These are phyloP conservation scores for Xerocomellus dryophilus DNA, from an alignment of 768 basidiomycete genomes.

Conservation along the genomic window DNA sequence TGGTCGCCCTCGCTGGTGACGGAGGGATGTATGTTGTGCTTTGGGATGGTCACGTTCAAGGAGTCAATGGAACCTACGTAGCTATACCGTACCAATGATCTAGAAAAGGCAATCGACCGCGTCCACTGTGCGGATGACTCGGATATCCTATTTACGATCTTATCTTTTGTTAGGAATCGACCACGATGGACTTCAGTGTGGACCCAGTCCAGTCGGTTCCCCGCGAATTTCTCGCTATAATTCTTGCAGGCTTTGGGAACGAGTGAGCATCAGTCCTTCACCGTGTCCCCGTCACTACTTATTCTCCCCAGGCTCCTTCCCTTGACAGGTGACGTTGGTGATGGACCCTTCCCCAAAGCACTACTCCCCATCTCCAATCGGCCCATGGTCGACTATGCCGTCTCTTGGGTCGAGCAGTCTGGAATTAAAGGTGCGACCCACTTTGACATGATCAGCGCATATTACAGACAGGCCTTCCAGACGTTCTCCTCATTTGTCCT, in stretches of 20 bases:
- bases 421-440: slow-evolving; percentile 67
- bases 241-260: slow-evolving; percentile 91
- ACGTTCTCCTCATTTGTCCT: slow-evolving; percentile 86
- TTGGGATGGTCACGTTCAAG: not conserved
- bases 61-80: not conserved
- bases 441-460: slow-evolving; percentile 1
- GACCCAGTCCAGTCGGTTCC: slow-evolving; percentile 50
- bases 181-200: slow-evolving; percentile 60
- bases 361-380: slow-evolving; percentile 84
- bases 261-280: slow-evolving; percentile 49
- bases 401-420: slow-evolving; percentile 85
- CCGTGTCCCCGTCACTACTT: not conserved
- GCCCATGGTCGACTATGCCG: slow-evolving; percentile 79
- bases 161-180: not conserved
- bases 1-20: not conserved
- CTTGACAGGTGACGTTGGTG: slow-evolving; percentile 73
- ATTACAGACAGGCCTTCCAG: slow-evolving; percentile 38
- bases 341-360: slow-evolving; percentile 82
- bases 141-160: not conserved
- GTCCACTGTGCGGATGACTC: too few relatives aligned
- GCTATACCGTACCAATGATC: not conserved
- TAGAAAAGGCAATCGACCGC: slow-evolving; percentile 24
- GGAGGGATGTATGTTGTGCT: not conserved
- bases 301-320: slow-evolving; percentile 57
- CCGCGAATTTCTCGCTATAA: slow-evolving; percentile 82